Percentiles rank a stretch among this genome's conserved stretches.
These are phyloP conservation scores for Solanum clarkiae DNA, from an alignment of 257 asterid genomes.

Conservation along the genomic window DNA sequence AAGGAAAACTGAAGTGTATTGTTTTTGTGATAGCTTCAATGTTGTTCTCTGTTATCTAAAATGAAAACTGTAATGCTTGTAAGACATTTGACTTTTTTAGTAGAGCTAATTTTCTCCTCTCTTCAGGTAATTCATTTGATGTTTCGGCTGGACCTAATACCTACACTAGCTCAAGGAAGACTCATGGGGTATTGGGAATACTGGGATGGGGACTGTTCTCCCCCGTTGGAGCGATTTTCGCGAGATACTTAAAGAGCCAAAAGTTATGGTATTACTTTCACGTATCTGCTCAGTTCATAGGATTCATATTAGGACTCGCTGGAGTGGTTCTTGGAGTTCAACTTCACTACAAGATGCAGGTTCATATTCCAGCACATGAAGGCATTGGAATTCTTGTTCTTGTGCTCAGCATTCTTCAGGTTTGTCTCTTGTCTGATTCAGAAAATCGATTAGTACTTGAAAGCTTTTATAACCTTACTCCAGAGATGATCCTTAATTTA, in stretches of 20 bases:
- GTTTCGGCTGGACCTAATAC: constrained; percentile 1
- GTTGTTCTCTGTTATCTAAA: neutral
- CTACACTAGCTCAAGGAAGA: constrained; percentile 30
- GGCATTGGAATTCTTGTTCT: constrained; percentile 77
- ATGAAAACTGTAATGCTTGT: neutral
- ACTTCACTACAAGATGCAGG: constrained; percentile 47
- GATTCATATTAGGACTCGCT: constrained; percentile 65
- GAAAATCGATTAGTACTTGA: neutral
- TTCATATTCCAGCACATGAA: constrained; percentile 49
- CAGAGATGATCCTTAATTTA: neutral
- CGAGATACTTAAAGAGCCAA: constrained; percentile 54
- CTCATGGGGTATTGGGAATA: constrained; percentile 64
- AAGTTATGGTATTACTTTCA: constrained; percentile 83
- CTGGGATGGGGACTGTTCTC: constrained; percentile 78
- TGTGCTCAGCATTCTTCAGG: constrained; percentile 68
- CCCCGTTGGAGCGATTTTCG: constrained; percentile 69
- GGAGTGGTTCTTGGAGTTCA: constrained; percentile 66
- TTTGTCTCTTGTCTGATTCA: neutral
- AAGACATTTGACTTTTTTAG: neutral
- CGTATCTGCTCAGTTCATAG: constrained; percentile 46
- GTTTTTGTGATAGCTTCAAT: neutral
- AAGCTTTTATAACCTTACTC: neutral
- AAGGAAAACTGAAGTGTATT: neutral
- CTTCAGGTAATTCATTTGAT: constrained; percentile 26
- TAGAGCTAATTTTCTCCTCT: neutral